A percentile compares a stretch with the other conserved stretches of the same genome.
Conservation (phyloP, 73 alveolate species). For the Stentor coeruleus region DNA sequence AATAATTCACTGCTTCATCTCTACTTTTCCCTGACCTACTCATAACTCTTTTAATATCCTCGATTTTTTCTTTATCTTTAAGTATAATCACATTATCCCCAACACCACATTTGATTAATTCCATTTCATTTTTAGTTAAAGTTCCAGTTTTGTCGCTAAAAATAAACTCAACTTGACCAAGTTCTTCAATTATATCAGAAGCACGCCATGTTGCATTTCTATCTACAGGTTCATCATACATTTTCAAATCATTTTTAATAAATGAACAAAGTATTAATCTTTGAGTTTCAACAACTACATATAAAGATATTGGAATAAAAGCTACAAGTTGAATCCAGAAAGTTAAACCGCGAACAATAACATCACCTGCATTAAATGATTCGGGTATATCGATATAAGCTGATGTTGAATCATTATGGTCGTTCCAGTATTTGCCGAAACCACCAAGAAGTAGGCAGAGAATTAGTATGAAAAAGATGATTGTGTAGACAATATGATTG, state of each 20-base stretch:
- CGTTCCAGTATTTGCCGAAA: background rate
- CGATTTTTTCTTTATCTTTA: too few relatives aligned
- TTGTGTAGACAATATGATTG: slow-evolving; percentile 44
- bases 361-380: background rate
- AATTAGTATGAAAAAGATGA: slow-evolving; percentile 31
- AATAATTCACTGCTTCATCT: too few relatives aligned
- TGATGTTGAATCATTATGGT: background rate
- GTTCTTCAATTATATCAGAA: slow-evolving; percentile 85
- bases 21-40: too few relatives aligned
- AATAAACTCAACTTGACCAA: slow-evolving; percentile 85
- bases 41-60: too few relatives aligned
- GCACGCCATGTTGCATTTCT: slow-evolving; percentile 80
- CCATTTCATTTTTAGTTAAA: slow-evolving; percentile 24
- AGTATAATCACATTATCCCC: too few relatives aligned
- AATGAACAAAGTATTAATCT: slow-evolving; percentile 81
- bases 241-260: slow-evolving; percentile 57
- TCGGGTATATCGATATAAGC: background rate
- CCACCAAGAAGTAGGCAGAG: slow-evolving; percentile 33
- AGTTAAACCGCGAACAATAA: background rate
- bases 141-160: slow-evolving; percentile 94
- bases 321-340: slow-evolving; percentile 54
- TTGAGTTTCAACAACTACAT: slow-evolving; percentile 83
- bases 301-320: slow-evolving; percentile 91
- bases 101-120: too few relatives aligned
- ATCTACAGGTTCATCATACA: slow-evolving; percentile 70